Percentiles rank a stretch among this genome's conserved stretches.
Evolutionary conservation across 2,329 filamentous ascomycete genomes (phyloP).

Genomic region (Monilinia fructigena): DNA sequence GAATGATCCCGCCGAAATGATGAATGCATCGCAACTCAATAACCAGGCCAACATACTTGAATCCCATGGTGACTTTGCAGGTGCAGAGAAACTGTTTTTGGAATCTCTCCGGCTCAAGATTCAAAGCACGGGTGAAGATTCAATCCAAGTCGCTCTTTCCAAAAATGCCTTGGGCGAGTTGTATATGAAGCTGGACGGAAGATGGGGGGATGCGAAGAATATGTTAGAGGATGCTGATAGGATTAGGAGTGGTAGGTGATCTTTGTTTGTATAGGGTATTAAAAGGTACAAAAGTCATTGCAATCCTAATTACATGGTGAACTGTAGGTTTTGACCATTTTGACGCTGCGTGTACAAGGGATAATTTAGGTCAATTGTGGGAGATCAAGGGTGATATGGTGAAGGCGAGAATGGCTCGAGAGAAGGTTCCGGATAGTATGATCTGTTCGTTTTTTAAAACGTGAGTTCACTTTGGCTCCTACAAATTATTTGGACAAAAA

Average conservation of each 20-base stretch:
- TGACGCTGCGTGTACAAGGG: neutral
- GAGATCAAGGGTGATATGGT: slow-evolving; percentile 7
- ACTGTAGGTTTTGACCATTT: neutral
- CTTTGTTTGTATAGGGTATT: neutral
- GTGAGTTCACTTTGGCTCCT: too few relatives aligned
- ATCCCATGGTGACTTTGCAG: neutral
- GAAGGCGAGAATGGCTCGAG: neutral
- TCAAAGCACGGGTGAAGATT: neutral
- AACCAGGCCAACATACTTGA: slow-evolving; percentile 2
- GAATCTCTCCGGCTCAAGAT: neutral
- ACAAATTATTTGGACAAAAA: neutral
- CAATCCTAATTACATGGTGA: neutral
- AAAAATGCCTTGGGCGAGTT: slow-evolving; percentile 1
- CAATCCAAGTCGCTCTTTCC: neutral
- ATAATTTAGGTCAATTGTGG: slow-evolving; percentile 4
- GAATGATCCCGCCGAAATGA: neutral
- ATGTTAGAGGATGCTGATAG: neutral
- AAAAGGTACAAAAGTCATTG: neutral
- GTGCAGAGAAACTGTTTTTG: neutral
- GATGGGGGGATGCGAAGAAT: neutral
- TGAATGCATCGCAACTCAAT: neutral
- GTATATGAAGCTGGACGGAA: slow-evolving; percentile 1
- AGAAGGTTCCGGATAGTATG: neutral
- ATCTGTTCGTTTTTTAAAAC: slow-evolving; percentile 6
- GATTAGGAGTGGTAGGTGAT: neutral